Conservation (phyloP, 345 rosid species). For the Excoecaria agallocha region DNA sequence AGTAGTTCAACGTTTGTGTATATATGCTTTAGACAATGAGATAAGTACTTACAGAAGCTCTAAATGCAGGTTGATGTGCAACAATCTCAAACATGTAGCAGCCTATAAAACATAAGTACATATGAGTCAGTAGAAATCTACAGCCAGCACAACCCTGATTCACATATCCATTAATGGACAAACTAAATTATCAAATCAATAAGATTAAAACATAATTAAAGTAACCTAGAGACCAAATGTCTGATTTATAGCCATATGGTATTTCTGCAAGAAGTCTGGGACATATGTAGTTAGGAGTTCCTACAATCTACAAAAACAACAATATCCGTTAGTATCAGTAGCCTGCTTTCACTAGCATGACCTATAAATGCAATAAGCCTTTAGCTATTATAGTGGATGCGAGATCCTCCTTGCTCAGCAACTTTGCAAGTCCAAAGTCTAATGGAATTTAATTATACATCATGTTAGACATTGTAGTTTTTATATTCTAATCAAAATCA, state of each 20-base stretch:
- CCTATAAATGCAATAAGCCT: no score
- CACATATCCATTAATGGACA: no score
- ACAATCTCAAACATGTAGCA: slow-evolving; percentile 59
- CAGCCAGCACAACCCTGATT: background rate
- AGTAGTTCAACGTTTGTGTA: background rate
- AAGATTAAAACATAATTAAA: background rate
- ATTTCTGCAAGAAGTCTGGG: slow-evolving; percentile 60
- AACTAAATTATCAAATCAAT: background rate
- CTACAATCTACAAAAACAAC: slow-evolving; percentile 41
- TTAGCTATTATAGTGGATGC: slow-evolving; percentile 41
- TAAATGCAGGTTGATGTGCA: slow-evolving; percentile 55
- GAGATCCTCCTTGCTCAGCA: slow-evolving; percentile 46
- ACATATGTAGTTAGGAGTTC: slow-evolving; percentile 58
- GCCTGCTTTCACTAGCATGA: no score
- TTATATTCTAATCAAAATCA: background rate
- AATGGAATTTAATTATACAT: slow-evolving; percentile 22
- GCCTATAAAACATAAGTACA: slow-evolving; percentile 27
- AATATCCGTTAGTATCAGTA: background rate
- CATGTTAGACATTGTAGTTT: background rate
- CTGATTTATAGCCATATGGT: slow-evolving; percentile 60
- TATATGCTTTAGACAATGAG: background rate
- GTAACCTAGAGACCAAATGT: slow-evolving; percentile 54
- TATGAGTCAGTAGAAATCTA: background rate
- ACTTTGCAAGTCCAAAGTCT: slow-evolving; percentile 56
- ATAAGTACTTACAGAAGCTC: slow-evolving; percentile 41